Evolutionary conservation across 1,139 yeast genomes (phyloP), one percentile per base, ranked within the genome.

Genomic region (Pichia sp.): DNA sequence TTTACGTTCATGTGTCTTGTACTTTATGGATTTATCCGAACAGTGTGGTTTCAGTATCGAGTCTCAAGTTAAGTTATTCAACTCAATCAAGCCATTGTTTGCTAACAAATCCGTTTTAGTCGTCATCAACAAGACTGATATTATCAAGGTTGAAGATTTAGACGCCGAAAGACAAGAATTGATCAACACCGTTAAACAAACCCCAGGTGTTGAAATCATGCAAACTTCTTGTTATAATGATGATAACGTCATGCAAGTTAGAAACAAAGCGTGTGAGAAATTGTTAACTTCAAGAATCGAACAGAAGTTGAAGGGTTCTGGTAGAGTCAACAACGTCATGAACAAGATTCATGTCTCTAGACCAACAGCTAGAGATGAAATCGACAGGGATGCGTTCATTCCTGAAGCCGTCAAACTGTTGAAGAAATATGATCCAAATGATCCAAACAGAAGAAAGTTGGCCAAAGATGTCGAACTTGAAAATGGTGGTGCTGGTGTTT

Each of bases 401-500:
- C 97, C 98, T 40, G 95, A 85, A 37, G 81, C 77, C 27, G 81
- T 73, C 52, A 72, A 75, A 57, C 52, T 55, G 27, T 60, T 78
- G 57, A 74, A 69, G 60, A 85, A 82, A 64, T 87, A 84, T 61
- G 94, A 86, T 64, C 66, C 75, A 38, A 75, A 74, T 58, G 96
- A 87, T 67, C 95, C 95, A 55, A 73, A 83, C 58, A 79, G 96
- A 67, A 79, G 92, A 61, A 73, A 62, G 55, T 74, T 92, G 60
- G 88, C 95, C 38, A 79, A 86, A 61, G 98, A 92, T 61, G 72
- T 88, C 52, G 98, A 92, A 69, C 83, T 76, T 40, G 96, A 85
- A 64, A 87, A 92, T 58, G 98, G 98, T 61, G 98, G 98, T 64
- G 97, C 98, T 32, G 98, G 98, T 74, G 98, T 92, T 36, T 92